Evolutionary conservation across 139 green algal species (phyloP).

Genomic region (Axilococcus clingmanii): DNA sequence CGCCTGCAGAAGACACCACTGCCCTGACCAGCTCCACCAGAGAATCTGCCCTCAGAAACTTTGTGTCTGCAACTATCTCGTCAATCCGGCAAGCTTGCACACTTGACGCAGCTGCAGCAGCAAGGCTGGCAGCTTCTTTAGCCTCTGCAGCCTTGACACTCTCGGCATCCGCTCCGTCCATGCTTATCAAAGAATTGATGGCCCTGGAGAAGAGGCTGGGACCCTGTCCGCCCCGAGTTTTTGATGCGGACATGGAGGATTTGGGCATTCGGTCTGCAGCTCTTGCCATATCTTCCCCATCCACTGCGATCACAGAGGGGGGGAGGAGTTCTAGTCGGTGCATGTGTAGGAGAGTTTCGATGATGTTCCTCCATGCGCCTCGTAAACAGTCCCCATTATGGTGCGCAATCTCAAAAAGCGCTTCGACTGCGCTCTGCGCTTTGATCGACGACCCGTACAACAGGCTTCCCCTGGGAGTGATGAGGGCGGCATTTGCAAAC

Average conservation of each 20-base stretch:
- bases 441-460: constrained; percentile 64
- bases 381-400: constrained; percentile 74
- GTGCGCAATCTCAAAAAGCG: constrained; percentile 70
- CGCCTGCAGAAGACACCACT: constrained; percentile 55
- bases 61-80: constrained; percentile 77
- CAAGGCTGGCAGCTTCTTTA: constrained; percentile 15
- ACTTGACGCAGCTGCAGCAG: constrained; percentile 22
- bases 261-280: constrained; percentile 7
- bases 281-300: constrained; percentile 10
- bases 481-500: constrained; percentile 34
- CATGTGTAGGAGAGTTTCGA: constrained; percentile 76
- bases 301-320: constrained; percentile 22
- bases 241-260: neutral
- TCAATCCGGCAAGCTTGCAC: constrained; percentile 65
- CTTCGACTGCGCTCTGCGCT: constrained; percentile 52
- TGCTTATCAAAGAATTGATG: constrained; percentile 33
- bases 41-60: constrained; percentile 70
- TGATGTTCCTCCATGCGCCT: constrained; percentile 70
- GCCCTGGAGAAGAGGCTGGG: constrained; percentile 20
- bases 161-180: constrained; percentile 27
- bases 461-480: constrained; percentile 41
- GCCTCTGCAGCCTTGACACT: constrained; percentile 14
- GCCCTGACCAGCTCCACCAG: constrained; percentile 70
- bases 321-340: constrained; percentile 68
- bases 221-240: constrained; percentile 1